Evolutionary conservation across 768 basidiomycete species (phyloP), one percentile per base, ranked within the genome.

Genomic region (Naganishia vishniacii): DNA sequence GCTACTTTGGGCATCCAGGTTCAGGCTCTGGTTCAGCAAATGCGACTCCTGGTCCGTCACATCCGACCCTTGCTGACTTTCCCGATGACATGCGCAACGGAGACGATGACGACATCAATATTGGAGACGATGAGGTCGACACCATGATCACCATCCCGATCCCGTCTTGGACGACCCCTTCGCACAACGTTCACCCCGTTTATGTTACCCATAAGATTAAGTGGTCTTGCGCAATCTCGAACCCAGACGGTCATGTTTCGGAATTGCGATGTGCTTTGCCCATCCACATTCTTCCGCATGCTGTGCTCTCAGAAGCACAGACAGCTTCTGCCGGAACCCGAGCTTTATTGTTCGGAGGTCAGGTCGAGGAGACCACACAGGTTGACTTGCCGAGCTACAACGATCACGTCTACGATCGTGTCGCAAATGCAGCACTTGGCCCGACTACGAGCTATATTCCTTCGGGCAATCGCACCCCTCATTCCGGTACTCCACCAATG

Each of bases 181-280:
- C 87, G 0, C 89, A 91, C 66, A 62, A 80, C 5, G 80, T 88
- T 32, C 87, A 88, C 65, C 92, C 92, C 0, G 84, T 93, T 61
- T 78, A 79, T 20, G 81, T 91, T 23, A 81, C 81, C 1, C 90
- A 98, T 78, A 81, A 81, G 68, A 82, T 97, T 69, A 81, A 81
- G 66, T 81, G 81, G 80, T 77, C 72, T 16, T 87, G 90, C 66
- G 80, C 85, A 59, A 87, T 93, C 72, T 81, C 81, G 67, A 98
- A 97, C 73, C 81, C 82, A 7, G 94, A 97, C 73, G 92, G 92
- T 0, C 94, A 97, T 73, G 86, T 85, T 2, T 93, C 91, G 9
- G 91, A 97, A 76, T 81, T 98, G n/a, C 85, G 92, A 16, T 97
- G 94, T 76, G 91, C 91, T 1, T 81, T 97, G 5, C 94, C 94